Evolutionary conservation across 139 green algal species (phyloP), one percentile per base, ranked within the genome.

Genomic region (Microglena sp.): DNA sequence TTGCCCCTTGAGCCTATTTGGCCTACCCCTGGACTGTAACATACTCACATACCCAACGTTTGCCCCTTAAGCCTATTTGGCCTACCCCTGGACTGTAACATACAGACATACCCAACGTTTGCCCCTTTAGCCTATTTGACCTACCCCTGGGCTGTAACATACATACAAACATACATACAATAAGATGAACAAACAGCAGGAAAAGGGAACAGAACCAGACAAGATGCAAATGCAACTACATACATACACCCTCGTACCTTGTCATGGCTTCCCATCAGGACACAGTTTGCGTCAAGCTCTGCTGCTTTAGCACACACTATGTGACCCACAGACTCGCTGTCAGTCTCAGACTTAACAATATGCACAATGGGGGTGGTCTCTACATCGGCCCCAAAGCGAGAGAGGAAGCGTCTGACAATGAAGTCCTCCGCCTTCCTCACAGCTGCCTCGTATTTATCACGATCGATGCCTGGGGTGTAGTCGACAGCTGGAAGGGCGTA

Each of bases 291-390:
- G 6, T 74, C 62, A 40, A 92, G 62, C 54, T 87, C 79, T n/a
- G 82, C 69, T 2, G 79, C 79, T 30, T 87, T 87, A 26, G 71
- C 61, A 64, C 78, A 88, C 31, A 92, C 62, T 15, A 88, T 75
- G 55, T 82, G 82, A 4, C 85, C 85, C 18, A 91, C 78, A 45
- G 31, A 75, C 55, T 84, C 77, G 0, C 71, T 79, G 75, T 88
- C 81, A 0, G 63, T 68, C 35, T 80, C 73, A 18, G 62, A 77
- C 72, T 81, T 81, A 27, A 81, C 66, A 26, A 81, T 71, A 40
- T 81, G 74, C 11, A 81, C 74, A 44, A 81, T 77, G 43, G 74
- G 74, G 18, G 74, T 81, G 1, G 68, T 69, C 8, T 71, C 33
- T 21, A 55, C 50, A 1, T 46, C 4, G 33, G 33, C 5, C 11